phyloP scores from a whole-genome alignment of 1,139 yeast species.

The Hemisphaericaspora subhashii region DNA sequence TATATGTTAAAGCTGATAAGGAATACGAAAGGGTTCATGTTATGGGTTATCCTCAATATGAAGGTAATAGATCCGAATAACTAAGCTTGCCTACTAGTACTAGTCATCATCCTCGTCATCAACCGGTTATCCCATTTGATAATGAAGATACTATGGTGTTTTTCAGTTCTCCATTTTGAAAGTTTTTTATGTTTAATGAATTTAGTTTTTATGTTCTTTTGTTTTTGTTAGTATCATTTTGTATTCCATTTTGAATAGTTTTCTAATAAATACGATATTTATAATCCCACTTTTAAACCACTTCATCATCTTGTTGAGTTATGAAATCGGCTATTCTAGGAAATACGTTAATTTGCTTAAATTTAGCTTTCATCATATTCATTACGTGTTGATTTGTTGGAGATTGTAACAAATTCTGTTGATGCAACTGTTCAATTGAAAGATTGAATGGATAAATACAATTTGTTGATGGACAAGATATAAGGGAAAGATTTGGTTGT shows the following conservation, averaged over 20 bases:
- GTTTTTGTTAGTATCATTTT: background rate
- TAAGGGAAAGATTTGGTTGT: slow-evolving; percentile 26
- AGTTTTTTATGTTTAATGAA: background rate
- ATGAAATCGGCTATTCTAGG: slow-evolving; percentile 29
- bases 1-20: slow-evolving; percentile 31
- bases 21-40: slow-evolving; percentile 31
- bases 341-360: slow-evolving; percentile 23
- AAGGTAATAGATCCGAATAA: slow-evolving; percentile 11
- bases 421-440: slow-evolving; percentile 26
- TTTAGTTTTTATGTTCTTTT: background rate
- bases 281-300: too few relatives aligned
- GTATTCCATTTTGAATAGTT: background rate
- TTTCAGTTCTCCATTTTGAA: slow-evolving; percentile 5
- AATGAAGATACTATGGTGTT: slow-evolving; percentile 4
- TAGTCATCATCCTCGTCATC: background rate
- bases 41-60: slow-evolving; percentile 17
- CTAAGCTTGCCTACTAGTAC: background rate
- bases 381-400: slow-evolving; percentile 28
- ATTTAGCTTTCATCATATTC: slow-evolving; percentile 27
- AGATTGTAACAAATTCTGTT: slow-evolving; percentile 21
- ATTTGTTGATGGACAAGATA: slow-evolving; percentile 27
- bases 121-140: slow-evolving; percentile 3
- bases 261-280: too few relatives aligned
- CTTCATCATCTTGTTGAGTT: slow-evolving; percentile 23
- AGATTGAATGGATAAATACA: slow-evolving; percentile 37